Evolutionary conservation across 768 basidiomycete genomes (phyloP).

Genomic region (Rossbeevera mucosa): DNA sequence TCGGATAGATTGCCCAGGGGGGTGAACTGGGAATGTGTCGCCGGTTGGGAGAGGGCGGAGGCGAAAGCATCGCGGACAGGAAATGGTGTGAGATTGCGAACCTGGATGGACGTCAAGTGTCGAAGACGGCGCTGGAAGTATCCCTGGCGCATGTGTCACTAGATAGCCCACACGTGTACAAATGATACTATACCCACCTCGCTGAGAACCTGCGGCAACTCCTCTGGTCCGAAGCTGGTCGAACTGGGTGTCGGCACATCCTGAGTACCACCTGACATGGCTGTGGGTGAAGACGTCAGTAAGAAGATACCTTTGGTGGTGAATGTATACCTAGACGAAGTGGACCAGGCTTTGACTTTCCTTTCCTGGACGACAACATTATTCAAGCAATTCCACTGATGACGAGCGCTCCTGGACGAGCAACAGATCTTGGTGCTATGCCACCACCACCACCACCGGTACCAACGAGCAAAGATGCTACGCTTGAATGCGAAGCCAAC

Average conservation of each 20-base stretch:
- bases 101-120: conserved; percentile 67
- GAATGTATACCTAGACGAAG: conserved; percentile 1
- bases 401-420: conserved; percentile 16
- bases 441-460: conserved; percentile 43
- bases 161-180: not conserved
- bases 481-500: conserved; percentile 62
- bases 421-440: conserved; percentile 40
- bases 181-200: conserved; percentile 13
- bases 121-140: conserved; percentile 59
- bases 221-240: conserved; percentile 17
- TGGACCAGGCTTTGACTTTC: conserved; percentile 8
- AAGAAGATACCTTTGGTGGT: not conserved
- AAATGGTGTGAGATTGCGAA: conserved; percentile 81
- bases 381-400: conserved; percentile 19
- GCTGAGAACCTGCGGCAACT: not conserved
- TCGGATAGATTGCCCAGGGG: conserved; percentile 57
- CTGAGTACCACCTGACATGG: conserved; percentile 21
- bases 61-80: conserved; percentile 71
- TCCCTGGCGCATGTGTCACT: conserved; percentile 10
- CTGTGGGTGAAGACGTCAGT: conserved; percentile 3
- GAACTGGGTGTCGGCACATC: conserved; percentile 13
- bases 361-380: conserved; percentile 20
- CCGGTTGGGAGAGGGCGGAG: conserved; percentile 66
- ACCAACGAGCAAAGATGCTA: conserved; percentile 34
- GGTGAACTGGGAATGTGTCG: conserved; percentile 56